These are phyloP conservation scores for Botryosphaeria dothidea DNA, from an alignment of 2,329 filamentous ascomycete species.

Conservation along the genomic window DNA sequence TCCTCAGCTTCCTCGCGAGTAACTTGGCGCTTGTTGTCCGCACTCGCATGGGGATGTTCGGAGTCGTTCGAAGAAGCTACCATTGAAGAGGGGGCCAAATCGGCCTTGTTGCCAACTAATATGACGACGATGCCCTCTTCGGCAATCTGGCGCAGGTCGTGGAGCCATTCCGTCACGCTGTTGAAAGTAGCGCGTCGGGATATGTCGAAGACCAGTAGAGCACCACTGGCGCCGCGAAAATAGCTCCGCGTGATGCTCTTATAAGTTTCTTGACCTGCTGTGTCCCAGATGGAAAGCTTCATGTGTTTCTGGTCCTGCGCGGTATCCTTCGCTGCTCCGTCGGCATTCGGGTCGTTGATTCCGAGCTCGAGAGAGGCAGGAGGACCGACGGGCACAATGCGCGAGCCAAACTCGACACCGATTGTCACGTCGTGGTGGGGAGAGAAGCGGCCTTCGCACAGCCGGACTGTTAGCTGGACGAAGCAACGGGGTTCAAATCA, in stretches of 20 bases:
- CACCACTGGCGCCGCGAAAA: conserved; percentile 78
- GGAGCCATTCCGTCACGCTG: conserved; percentile 89
- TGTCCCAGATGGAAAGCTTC: conserved; percentile 95
- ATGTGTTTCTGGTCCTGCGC: conserved; percentile 67
- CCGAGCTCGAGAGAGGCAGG: conserved; percentile 65
- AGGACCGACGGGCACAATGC: conserved; percentile 87
- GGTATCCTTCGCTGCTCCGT: conserved; percentile 4
- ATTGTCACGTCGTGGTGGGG: conserved; percentile 96
- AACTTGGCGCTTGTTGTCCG: conserved; percentile 73
- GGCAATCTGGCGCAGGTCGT: conserved; percentile 90
- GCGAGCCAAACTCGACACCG: conserved; percentile 91
- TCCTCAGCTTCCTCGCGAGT: conserved; percentile 80
- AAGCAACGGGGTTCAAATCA: conserved; percentile 20
- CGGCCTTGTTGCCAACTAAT: conserved; percentile 92
- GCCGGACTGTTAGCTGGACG: conserved; percentile 77
- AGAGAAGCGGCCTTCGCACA: conserved; percentile 95
- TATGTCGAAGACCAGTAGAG: conserved; percentile 92
- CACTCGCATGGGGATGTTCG: conserved; percentile 27
- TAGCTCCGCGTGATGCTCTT: conserved; percentile 94
- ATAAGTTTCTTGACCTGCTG: conserved; percentile 95
- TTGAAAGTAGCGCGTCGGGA: conserved; percentile 80
- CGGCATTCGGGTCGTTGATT: conserved; percentile 50
- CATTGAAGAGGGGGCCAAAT: conserved; percentile 62
- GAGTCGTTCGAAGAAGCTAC: conserved; percentile 26
- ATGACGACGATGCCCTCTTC: conserved; percentile 95